Evolutionary conservation across 192 early-diverging fungal species (phyloP), one percentile per base, ranked within the genome.

Genomic region (Podila minutissima): DNA sequence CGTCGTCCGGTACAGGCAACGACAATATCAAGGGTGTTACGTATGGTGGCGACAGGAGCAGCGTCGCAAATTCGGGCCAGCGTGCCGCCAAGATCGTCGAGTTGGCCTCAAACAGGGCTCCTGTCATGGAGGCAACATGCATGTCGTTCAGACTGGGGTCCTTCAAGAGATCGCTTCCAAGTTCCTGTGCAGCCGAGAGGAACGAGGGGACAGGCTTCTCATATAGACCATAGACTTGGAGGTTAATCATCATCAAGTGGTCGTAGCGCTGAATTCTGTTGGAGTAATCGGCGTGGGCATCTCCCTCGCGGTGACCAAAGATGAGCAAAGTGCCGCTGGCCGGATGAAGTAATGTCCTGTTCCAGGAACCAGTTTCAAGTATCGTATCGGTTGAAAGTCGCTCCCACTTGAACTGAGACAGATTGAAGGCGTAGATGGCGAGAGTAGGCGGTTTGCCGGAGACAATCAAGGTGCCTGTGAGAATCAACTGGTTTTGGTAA

Each of bases 151-250:
- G 29, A 5, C 70, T 70, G n/a, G 66, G 41, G 15, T 51, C 53
- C 53, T 29, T 63, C 4, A 81, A 57, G 33, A 81, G 32, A 38
- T 81, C 76, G 15, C 67, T 59, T 31, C 76, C 76, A 22, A 81
- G 48, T 24, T 81, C 76, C 48, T 81, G 76, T 11, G 76, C 76
- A 28, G 62, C 55, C 28, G 66, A 31, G 31, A 53, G 29, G 51
- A 72, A 81, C 17, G 76, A 81, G 5, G 76, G 71, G 12, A 72
- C 32, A 26, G 70, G 76, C 19, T 60, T 59, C 33, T 81, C 76
- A n/a, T 81, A 81, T 15, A 81, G 64, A n/a, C 76, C 76, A 22
- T 72, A 81, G n/a, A 71, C 71, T 28, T 81, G 76, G 20, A 81
- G 37, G 55, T 81, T 72, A 35, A 81, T 55, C 60, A 68, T 81